Base-by-base conservation (phyloP, 139 green algal genomes). In the Micractinium conductrix region DNA sequence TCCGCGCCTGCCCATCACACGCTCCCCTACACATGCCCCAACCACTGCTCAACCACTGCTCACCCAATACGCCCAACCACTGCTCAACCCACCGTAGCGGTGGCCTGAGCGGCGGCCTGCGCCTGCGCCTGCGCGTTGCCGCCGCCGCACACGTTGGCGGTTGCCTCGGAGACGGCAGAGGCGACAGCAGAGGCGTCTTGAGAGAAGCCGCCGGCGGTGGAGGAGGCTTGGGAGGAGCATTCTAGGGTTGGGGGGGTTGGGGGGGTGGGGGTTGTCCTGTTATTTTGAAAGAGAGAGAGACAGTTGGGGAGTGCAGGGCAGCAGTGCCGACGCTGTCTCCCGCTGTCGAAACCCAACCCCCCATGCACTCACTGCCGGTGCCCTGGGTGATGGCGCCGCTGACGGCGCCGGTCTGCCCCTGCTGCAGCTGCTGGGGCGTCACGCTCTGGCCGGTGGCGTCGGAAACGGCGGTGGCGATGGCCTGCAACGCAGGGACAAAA, bases 221-320 rank as follows among this genome's bases (percentile, higher is more conserved):
- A 71, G 26, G 38, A 55, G 38, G 76, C 76, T 14, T 44, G 37
- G 40, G 76, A 82, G 58, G 76, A 82, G 76, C 76, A 82, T 26
- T 58, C 76, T 82, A 58, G 12, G 22, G 50, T 8, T 37, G 48
- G 45, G 37, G n/a, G 4, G 53, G 35, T 21, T 4, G 19, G 45
- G 45, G 4, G 48, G 45, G 14, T 17, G 43, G 45, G n/a, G n/a
- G n/a, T n/a, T n/a, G n/a, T n/a, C n/a, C n/a, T n/a, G n/a, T n/a
- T n/a, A n/a, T n/a, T n/a, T n/a, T n/a, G n/a, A n/a, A n/a, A n/a
- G n/a, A n/a, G n/a, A n/a, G n/a, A n/a, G n/a, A n/a, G n/a, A n/a
- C n/a, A n/a, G n/a, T n/a, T n/a, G n/a, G n/a, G n/a, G n/a, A n/a
- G n/a, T n/a, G n/a, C n/a, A n/a, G n/a, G n/a, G n/a, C n/a, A n/a